A percentile compares a stretch with the other conserved stretches of the same genome.
phyloP scores from a whole-genome alignment of 2,329 filamentous ascomycete species.

The Graphilbum sp. region DNA sequence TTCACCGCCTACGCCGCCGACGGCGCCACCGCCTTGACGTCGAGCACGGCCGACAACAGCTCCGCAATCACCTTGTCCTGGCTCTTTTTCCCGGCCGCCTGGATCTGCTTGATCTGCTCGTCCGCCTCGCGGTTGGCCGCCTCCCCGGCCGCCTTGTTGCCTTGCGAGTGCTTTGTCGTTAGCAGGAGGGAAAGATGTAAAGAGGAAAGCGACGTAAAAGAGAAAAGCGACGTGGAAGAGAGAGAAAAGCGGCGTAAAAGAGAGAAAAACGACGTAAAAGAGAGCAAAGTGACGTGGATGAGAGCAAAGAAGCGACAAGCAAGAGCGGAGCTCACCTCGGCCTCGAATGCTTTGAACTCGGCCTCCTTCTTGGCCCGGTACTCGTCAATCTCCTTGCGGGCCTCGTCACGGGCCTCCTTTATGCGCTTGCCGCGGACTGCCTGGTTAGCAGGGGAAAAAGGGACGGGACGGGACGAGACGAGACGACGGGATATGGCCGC shows the following conservation, averaged over 20 bases:
- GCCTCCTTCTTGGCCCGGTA: conserved; percentile 82
- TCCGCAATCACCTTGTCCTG: conserved; percentile 69
- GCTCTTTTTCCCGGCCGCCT: conserved; percentile 61
- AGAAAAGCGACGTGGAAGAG: too few species aligned
- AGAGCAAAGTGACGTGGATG: too few species aligned
- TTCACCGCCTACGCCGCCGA: conserved; percentile 7
- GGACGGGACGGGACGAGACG: neutral
- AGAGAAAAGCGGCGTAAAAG: too few species aligned
- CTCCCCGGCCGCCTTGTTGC: conserved; percentile 65
- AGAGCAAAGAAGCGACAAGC: too few species aligned
- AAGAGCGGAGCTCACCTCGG: too few species aligned
- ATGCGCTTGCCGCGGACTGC: conserved; percentile 89
- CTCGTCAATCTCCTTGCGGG: conserved; percentile 92
- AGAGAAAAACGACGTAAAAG: too few species aligned
- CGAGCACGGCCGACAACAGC: conserved; percentile 69
- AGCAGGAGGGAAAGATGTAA: neutral
- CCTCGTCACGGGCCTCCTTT: conserved; percentile 89
- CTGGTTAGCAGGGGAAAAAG: conserved; percentile 1
- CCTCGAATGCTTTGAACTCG: conserved; percentile 90
- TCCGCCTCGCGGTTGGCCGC: conserved; percentile 72
- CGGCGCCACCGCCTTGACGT: conserved; percentile 55
- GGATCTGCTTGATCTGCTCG: conserved; percentile 65
- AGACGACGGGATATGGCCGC: too few species aligned
- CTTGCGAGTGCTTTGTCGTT: conserved; percentile 63
- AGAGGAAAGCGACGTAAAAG: conserved; percentile 3